Evolutionary conservation across 768 basidiomycete species (phyloP).

Genomic region (Boletus eberwhitei): DNA sequence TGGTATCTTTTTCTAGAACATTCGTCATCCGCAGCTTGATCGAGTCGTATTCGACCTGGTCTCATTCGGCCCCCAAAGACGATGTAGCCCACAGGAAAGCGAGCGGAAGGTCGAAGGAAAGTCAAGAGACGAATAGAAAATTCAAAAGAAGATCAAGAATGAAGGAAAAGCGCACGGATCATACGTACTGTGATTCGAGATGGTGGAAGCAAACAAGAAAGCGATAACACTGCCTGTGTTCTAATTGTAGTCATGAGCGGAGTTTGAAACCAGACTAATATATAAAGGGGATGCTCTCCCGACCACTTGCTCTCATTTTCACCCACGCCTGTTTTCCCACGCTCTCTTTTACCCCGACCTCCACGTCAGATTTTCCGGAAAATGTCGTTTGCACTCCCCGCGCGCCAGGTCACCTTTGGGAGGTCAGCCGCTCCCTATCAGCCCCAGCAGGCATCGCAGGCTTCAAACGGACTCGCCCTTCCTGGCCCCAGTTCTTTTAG

Average conservation of each 20-base stretch:
- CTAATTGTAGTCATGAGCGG: constrained; percentile 26
- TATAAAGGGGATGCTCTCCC: constrained; percentile 24
- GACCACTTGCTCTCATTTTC: constrained; percentile 19
- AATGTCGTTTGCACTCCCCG: constrained; percentile 67
- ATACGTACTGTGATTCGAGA: not conserved
- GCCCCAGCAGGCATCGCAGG: constrained; percentile 39
- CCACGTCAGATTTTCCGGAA: constrained; percentile 11
- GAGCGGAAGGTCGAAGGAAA: not conserved
- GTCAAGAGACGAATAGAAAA: not conserved
- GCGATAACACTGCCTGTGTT: constrained; percentile 1
- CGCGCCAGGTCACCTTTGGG: constrained; percentile 77
- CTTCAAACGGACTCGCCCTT: constrained; percentile 55
- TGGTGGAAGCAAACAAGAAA: constrained; percentile 30
- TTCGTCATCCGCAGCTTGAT: constrained; percentile 14
- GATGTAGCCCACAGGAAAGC: not conserved
- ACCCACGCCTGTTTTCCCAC: constrained; percentile 29
- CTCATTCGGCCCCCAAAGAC: not conserved
- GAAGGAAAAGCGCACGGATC: constrained; percentile 10
- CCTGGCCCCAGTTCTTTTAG: constrained; percentile 46
- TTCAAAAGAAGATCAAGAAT: not conserved
- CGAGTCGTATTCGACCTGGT: not conserved
- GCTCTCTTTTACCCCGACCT: constrained; percentile 21
- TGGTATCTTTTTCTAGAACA: constrained; percentile 25
- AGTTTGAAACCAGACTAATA: constrained; percentile 27
- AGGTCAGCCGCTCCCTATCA: constrained; percentile 51